These are phyloP conservation scores for Clonostachys byssicola DNA, from an alignment of 2,329 filamentous ascomycete species.

Conservation along the genomic window DNA sequence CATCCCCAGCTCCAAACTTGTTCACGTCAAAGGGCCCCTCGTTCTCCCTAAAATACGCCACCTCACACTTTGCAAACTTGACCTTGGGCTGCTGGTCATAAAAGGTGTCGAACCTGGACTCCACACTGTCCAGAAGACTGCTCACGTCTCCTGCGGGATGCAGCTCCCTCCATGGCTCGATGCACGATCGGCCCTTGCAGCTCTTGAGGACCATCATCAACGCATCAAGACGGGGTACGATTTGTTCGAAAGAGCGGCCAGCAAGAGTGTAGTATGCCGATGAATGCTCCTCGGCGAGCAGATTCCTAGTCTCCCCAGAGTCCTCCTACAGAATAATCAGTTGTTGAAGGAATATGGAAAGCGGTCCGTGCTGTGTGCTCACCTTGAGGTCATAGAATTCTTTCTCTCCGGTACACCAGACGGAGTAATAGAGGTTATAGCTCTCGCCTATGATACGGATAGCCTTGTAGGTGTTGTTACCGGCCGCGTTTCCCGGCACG, in stretches of 20 bases:
- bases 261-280: slow-evolving; percentile 27
- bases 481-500: too few relatives aligned
- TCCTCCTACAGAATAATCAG: background rate
- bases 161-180: slow-evolving; percentile 48
- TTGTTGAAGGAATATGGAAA: background rate
- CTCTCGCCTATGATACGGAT: slow-evolving; percentile 39
- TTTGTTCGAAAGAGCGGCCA: slow-evolving; percentile 23
- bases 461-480: slow-evolving; percentile 28
- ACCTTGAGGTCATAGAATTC: slow-evolving; percentile 56
- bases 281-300: slow-evolving; percentile 34
- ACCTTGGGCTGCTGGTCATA: slow-evolving; percentile 45
- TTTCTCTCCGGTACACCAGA: slow-evolving; percentile 62
- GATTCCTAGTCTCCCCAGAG: background rate
- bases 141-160: slow-evolving; percentile 48
- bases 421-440: slow-evolving; percentile 58
- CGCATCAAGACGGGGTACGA: slow-evolving; percentile 49
- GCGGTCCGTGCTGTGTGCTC: background rate
- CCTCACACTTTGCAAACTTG: slow-evolving; percentile 43
- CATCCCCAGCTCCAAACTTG: too few relatives aligned
- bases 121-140: slow-evolving; percentile 45
- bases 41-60: slow-evolving; percentile 47
- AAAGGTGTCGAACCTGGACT: slow-evolving; percentile 41
- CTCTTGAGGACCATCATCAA: slow-evolving; percentile 57
- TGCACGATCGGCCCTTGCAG: slow-evolving; percentile 47
- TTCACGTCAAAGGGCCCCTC: slow-evolving; percentile 38